phyloP scores from a whole-genome alignment of 306 rosid genomes.

The Acacia confusa region DNA sequence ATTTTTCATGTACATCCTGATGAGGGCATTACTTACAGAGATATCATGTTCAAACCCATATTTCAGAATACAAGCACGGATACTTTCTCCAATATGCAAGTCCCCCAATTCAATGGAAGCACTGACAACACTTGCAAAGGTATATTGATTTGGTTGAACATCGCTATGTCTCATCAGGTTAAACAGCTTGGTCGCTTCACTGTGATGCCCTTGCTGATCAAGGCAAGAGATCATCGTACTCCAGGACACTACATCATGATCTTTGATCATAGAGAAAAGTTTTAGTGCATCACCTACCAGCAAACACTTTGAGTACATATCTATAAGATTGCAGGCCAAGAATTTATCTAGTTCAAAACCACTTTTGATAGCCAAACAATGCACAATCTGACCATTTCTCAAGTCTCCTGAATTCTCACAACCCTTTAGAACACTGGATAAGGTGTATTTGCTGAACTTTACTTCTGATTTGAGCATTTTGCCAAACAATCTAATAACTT shows the following conservation, averaged over 20 bases:
- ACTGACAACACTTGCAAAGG: constrained; percentile 41
- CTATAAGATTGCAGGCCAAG: constrained; percentile 38
- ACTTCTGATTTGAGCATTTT: constrained; percentile 36
- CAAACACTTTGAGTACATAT: constrained; percentile 36
- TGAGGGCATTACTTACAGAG: constrained; percentile 37
- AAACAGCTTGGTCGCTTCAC: constrained; percentile 39
- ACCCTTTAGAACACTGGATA: constrained; percentile 41
- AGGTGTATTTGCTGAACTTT: constrained; percentile 32
- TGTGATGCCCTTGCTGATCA: constrained; percentile 37
- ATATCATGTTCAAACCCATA: constrained; percentile 36
- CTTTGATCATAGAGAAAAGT: constrained; percentile 26
- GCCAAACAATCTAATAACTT: constrained; percentile 30
- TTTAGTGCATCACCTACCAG: constrained; percentile 34
- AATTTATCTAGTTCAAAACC: constrained; percentile 40
- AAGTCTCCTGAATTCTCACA: constrained; percentile 40
- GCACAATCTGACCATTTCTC: constrained; percentile 34
- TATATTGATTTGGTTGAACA: constrained; percentile 40
- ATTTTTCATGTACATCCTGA: constrained; percentile 45
- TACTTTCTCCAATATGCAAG: constrained; percentile 37
- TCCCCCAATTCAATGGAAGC: constrained; percentile 31
- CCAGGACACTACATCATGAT: constrained; percentile 45
- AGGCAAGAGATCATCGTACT: constrained; percentile 46
- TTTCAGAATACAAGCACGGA: constrained; percentile 41
- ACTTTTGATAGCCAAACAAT: constrained; percentile 39
- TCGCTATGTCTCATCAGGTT: constrained; percentile 31